These are phyloP conservation scores for Alternaria sp. DNA, from an alignment of 2,329 filamentous ascomycete genomes.

Conservation along the genomic window DNA sequence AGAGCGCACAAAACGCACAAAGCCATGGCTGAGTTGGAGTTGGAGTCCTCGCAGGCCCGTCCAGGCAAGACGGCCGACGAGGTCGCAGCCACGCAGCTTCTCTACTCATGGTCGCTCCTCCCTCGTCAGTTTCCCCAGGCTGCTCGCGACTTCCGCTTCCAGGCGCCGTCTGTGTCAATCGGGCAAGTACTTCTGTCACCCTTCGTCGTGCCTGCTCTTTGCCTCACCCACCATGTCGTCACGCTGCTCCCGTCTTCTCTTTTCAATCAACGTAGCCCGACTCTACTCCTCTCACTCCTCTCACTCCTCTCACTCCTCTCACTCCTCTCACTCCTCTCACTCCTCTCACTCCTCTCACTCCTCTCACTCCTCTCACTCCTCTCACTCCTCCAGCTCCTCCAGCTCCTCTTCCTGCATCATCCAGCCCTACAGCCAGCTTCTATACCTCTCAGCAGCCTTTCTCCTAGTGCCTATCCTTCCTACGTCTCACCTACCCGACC, in stretches of 20 bases:
- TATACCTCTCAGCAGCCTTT: constrained; percentile 6
- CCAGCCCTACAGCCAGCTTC: constrained; percentile 3
- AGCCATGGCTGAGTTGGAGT: neutral
- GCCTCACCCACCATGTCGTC: neutral
- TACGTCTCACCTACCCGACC: constrained; percentile 4
- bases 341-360: constrained; percentile 1
- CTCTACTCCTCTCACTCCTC: neutral
- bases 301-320: constrained; percentile 10
- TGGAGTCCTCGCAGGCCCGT: too few species aligned
- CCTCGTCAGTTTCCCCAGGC: neutral
- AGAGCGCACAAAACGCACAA: too few species aligned
- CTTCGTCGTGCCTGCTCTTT: neutral
- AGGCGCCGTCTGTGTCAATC: neutral
- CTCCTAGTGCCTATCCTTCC: constrained; percentile 1
- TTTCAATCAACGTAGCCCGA: neutral
- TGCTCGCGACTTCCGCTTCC: constrained; percentile 2
- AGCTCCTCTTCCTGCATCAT: too few species aligned
- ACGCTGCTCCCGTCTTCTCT: neutral
- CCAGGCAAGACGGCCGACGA: neutral
- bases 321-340: too few species aligned
- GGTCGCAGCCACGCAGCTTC: neutral
- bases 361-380: neutral
- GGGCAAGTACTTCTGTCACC: neutral
- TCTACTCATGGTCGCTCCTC: neutral
- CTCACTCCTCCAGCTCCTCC: constrained; percentile 4